Conservation (phyloP, 2,329 filamentous ascomycete genomes). For the Ciborinia camelliae region DNA sequence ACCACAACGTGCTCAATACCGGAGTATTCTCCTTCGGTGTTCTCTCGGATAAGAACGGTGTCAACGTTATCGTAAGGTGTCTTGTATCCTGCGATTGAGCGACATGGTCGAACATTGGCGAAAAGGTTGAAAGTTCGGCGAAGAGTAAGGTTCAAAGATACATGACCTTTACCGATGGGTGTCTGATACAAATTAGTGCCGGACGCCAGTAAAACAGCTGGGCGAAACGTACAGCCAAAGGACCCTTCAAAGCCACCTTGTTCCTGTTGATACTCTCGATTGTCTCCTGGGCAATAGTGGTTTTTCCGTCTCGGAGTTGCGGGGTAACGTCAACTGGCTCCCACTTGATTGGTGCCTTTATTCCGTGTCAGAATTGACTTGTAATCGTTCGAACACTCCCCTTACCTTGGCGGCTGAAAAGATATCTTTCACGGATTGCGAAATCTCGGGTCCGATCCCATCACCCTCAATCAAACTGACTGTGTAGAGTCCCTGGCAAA, state of each 20-base stretch:
- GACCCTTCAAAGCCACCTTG: constrained; percentile 97
- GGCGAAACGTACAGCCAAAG: constrained; percentile 70
- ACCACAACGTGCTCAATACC: constrained; percentile 98
- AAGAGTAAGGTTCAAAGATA: constrained; percentile 97
- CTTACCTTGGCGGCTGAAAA: constrained; percentile 87
- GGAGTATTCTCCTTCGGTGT: constrained; percentile 99
- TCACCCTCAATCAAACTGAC: constrained; percentile 98
- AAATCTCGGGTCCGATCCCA: constrained; percentile 96
- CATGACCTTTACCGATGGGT: constrained; percentile 96
- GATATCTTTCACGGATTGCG: constrained; percentile 97
- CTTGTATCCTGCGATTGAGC: constrained; percentile 95
- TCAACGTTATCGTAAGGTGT: constrained; percentile 97
- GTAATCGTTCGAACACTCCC: constrained; percentile 28
- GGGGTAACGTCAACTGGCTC: constrained; percentile 96
- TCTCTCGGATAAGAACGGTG: constrained; percentile 97
- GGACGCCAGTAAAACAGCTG: constrained; percentile 23
- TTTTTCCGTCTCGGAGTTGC: constrained; percentile 90
- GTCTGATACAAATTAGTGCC: constrained; percentile 52
- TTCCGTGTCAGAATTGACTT: constrained; percentile 26
- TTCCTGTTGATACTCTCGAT: constrained; percentile 93
- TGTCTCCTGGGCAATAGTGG: constrained; percentile 85
- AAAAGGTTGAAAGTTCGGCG: constrained; percentile 99
- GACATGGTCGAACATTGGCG: constrained; percentile 97
- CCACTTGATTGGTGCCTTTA: constrained; percentile 86
- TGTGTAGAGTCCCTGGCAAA: constrained; percentile 78